Evolutionary conservation across 116 monocot genomes (phyloP).

Genomic region (Phalaenopsis hybrid): DNA sequence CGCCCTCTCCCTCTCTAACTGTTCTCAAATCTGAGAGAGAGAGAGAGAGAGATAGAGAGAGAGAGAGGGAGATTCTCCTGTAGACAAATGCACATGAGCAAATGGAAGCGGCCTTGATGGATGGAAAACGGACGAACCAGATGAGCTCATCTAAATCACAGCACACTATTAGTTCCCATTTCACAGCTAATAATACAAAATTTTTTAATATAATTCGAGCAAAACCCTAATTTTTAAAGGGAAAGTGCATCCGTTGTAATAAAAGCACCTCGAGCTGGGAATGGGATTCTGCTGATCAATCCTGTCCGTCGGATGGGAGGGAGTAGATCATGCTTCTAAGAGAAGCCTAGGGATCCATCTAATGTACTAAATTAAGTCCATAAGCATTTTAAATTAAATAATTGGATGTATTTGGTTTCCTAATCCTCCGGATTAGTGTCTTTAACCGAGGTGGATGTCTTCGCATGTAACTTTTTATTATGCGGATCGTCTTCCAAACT

Average conservation of each 20-base stretch:
- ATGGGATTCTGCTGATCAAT: too few species aligned
- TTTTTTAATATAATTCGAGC: background rate
- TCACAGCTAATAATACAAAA: too few species aligned
- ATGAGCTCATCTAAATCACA: background rate
- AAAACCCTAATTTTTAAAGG: background rate
- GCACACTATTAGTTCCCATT: too few species aligned
- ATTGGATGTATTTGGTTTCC: background rate
- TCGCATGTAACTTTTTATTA: background rate
- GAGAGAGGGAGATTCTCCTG: conserved; percentile 4
- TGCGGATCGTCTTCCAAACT: background rate
- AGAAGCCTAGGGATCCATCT: conserved; percentile 1
- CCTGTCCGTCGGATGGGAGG: background rate
- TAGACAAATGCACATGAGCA: conserved; percentile 9
- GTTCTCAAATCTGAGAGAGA: background rate
- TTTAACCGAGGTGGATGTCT: background rate
- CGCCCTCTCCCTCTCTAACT: background rate
- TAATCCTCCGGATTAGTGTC: background rate
- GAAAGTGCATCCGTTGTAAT: background rate
- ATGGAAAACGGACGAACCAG: background rate
- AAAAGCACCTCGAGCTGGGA: too few species aligned
- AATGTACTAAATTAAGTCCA: too few species aligned
- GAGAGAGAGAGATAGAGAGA: background rate
- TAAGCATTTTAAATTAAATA: too few species aligned
- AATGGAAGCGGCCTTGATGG: background rate
- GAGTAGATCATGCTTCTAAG: background rate